phyloP scores from a whole-genome alignment of 164 flowering plant species.

The Dillenia turbinata region DNA sequence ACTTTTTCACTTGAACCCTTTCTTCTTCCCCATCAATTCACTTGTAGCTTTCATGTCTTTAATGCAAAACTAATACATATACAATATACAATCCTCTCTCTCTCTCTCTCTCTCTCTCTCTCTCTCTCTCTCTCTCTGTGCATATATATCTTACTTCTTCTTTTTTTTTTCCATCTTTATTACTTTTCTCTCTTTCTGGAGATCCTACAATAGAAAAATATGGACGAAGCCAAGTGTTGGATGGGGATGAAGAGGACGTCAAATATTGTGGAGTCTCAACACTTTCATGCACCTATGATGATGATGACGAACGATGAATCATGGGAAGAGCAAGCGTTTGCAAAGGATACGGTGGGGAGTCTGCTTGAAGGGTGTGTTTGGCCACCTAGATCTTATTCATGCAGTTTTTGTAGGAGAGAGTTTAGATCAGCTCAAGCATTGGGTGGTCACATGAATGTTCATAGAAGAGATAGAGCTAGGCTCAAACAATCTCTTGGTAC shows the following conservation, averaged over 20 bases:
- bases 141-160: slow-evolving; percentile 1
- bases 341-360: neutral
- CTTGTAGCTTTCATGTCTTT: slow-evolving; percentile 20
- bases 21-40: slow-evolving; percentile 23
- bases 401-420: slow-evolving; percentile 49
- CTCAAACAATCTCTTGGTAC: slow-evolving; percentile 12
- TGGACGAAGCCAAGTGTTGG: too few species aligned
- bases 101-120: neutral
- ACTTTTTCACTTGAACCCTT: slow-evolving; percentile 19
- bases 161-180: neutral
- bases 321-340: too few species aligned
- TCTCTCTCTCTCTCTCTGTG: neutral
- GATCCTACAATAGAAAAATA: too few species aligned
- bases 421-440: slow-evolving; percentile 61
- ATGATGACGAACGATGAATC: too few species aligned
- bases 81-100: neutral
- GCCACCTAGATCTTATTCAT: slow-evolving; percentile 53
- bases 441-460: slow-evolving; percentile 66
- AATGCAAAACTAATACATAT: slow-evolving; percentile 5
- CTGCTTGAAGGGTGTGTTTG: slow-evolving; percentile 34
- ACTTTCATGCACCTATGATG: too few species aligned
- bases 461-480: slow-evolving; percentile 49
- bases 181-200: too few species aligned
- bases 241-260: too few species aligned
- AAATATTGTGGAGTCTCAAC: too few species aligned